Conservation (phyloP, 2,329 filamentous ascomycete species). For the Ophiostoma piceae region DNA sequence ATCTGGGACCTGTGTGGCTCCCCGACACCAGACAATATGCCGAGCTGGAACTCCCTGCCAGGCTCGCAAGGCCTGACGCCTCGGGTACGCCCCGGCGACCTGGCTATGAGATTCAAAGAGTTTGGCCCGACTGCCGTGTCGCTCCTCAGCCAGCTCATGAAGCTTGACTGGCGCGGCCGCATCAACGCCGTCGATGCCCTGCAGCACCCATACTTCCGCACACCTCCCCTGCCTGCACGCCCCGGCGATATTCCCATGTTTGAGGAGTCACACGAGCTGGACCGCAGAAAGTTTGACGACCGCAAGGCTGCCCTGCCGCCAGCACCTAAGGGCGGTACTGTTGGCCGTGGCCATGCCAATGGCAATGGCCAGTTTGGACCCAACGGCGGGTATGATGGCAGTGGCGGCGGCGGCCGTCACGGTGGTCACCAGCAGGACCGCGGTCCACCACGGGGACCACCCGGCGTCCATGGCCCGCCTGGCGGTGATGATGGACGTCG, state of each 20-base stretch:
- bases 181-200: slow-evolving; percentile 93
- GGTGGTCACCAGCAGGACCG: slow-evolving; percentile 16
- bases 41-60: slow-evolving; percentile 77
- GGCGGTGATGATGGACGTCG: slow-evolving; percentile 40
- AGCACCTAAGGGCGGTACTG: slow-evolving; percentile 84
- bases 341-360: slow-evolving; percentile 62
- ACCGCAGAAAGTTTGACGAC: slow-evolving; percentile 82
- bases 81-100: slow-evolving; percentile 55
- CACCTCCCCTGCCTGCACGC: slow-evolving; percentile 67
- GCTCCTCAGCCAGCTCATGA: slow-evolving; percentile 74
- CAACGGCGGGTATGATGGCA: slow-evolving; percentile 41
- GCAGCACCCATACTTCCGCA: slow-evolving; percentile 85
- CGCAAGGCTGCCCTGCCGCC: slow-evolving; percentile 80
- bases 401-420: slow-evolving; percentile 44
- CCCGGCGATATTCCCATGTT: slow-evolving; percentile 87
- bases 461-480: slow-evolving; percentile 34
- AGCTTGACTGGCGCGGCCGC: slow-evolving; percentile 79
- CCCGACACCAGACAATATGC: slow-evolving; percentile 87
- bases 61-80: slow-evolving; percentile 71
- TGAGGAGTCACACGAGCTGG: slow-evolving; percentile 94
- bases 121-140: slow-evolving; percentile 67
- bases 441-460: slow-evolving; percentile 13
- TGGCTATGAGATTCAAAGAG: slow-evolving; percentile 71
- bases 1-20: slow-evolving; percentile 92
- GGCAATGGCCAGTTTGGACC: slow-evolving; percentile 44